These are phyloP conservation scores for Fusarium euwallaceae DNA, from an alignment of 2,329 filamentous ascomycete species.

Conservation along the genomic window DNA sequence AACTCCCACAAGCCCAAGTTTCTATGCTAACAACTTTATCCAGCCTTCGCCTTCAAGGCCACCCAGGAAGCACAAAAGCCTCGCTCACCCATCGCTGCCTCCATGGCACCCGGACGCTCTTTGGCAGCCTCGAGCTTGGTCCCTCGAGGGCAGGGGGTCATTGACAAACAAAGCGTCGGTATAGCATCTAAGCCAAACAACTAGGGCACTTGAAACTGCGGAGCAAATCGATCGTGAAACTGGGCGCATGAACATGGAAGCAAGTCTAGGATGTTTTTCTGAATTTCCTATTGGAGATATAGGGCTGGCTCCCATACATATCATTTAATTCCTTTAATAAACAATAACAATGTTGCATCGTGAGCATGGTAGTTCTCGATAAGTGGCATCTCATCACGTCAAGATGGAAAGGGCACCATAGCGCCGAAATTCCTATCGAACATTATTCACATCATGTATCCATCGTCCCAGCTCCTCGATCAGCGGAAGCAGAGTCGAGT, in stretches of 20 bases:
- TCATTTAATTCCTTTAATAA: not conserved
- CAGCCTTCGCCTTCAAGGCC: constrained; percentile 30
- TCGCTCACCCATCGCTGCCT: not conserved
- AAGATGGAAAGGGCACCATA: not conserved
- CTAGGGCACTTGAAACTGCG: not conserved
- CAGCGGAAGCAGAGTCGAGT: not conserved
- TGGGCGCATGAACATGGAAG: constrained; percentile 2
- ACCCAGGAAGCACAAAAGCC: constrained; percentile 10
- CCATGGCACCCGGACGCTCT: constrained; percentile 1
- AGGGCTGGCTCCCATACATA: constrained; percentile 25
- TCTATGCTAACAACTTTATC: not conserved
- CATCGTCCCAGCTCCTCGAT: not conserved
- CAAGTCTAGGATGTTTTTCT: constrained; percentile 1
- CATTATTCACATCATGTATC: not conserved
- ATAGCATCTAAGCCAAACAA: constrained; percentile 10
- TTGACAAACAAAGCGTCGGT: constrained; percentile 7
- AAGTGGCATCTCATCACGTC: not conserved
- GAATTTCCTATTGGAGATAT: not conserved
- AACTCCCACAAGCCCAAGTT: accelerated
- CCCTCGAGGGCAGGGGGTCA: constrained; percentile 10
- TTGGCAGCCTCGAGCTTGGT: constrained; percentile 13
- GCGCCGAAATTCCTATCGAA: not conserved
- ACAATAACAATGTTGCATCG: not conserved
- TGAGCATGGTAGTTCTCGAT: not conserved
- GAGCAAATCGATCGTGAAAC: not conserved